Conservation (phyloP, 805 yeast species). For the Saccharomyces kudriavzevii region DNA sequence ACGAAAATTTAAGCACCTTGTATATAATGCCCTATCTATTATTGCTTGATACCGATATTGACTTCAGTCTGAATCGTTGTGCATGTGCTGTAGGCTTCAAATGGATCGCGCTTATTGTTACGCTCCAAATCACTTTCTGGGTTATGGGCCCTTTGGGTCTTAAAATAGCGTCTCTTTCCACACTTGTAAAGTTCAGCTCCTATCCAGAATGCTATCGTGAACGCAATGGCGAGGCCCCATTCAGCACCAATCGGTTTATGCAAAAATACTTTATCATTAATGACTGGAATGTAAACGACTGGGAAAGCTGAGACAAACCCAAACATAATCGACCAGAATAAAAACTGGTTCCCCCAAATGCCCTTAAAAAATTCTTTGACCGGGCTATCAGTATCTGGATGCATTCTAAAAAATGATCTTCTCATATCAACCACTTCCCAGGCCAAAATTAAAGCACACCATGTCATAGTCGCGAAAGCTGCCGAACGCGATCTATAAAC, state of each 20-base stretch:
- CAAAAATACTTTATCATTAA: slow-evolving; percentile 64
- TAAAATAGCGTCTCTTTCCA: slow-evolving; percentile 48
- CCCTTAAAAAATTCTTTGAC: slow-evolving; percentile 54
- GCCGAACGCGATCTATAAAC: slow-evolving; percentile 74
- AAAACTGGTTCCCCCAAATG: slow-evolving; percentile 64
- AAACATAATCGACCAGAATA: slow-evolving; percentile 70
- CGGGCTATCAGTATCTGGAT: slow-evolving; percentile 55
- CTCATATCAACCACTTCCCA: slow-evolving; percentile 77
- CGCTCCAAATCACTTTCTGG: slow-evolving; percentile 61
- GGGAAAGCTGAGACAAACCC: slow-evolving; percentile 74
- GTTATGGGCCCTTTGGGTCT: slow-evolving; percentile 39
- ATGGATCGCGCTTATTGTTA: slow-evolving; percentile 40
- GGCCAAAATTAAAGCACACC: slow-evolving; percentile 75
- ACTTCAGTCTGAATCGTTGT: slow-evolving; percentile 35
- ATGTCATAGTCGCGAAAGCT: slow-evolving; percentile 73
- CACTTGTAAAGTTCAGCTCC: slow-evolving; percentile 64
- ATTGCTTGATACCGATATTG: slow-evolving; percentile 3
- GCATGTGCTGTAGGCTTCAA: slow-evolving; percentile 48
- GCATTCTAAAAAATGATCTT: slow-evolving; percentile 63
- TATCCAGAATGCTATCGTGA: slow-evolving; percentile 46
- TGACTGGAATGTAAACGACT: slow-evolving; percentile 81
- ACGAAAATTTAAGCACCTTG: neutral
- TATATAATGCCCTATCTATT: neutral
- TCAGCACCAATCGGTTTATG: slow-evolving; percentile 67
- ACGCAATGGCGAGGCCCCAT: slow-evolving; percentile 69